Conservation (phyloP, 1,284 basidiomycete genomes). For the Malassezia globosa region DNA sequence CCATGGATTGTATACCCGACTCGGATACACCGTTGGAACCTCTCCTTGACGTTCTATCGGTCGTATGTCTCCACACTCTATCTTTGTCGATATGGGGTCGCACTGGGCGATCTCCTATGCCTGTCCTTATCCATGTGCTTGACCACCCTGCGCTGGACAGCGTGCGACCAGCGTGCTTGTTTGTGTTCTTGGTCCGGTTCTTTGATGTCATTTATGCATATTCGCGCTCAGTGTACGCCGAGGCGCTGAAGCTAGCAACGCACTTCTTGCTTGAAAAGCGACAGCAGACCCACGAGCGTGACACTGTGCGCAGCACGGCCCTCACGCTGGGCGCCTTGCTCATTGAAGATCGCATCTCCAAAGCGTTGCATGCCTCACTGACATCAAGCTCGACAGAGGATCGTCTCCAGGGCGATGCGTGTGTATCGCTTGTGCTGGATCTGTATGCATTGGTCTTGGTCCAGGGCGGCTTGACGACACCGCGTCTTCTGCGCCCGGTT, state of each 20-base stretch:
- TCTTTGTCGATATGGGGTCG: constrained; percentile 3
- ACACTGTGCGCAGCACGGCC: not conserved
- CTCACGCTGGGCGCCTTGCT: constrained; percentile 3
- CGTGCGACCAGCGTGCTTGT: constrained; percentile 15
- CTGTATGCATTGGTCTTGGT: constrained; percentile 31
- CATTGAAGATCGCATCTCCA: constrained; percentile 15
- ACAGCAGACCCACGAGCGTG: constrained; percentile 29
- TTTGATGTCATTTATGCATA: constrained; percentile 22
- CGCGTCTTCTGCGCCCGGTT: constrained; percentile 4
- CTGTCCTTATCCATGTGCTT: constrained; percentile 30
- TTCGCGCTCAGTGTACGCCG: constrained; percentile 20
- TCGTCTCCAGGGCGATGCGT: constrained; percentile 21
- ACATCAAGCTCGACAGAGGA: constrained; percentile 5
- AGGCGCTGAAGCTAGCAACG: constrained; percentile 32
- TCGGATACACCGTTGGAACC: not conserved
- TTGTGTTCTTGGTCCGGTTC: constrained; percentile 26
- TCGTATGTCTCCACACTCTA: not conserved
- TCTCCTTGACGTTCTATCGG: not conserved
- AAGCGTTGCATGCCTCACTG: constrained; percentile 22
- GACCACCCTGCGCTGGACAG: constrained; percentile 25
- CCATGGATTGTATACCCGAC: not conserved
- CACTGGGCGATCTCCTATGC: not conserved
- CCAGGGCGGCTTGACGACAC: constrained; percentile 20
- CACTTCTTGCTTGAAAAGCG: constrained; percentile 37
- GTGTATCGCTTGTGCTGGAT: constrained; percentile 24